phyloP scores from a whole-genome alignment of 2,329 filamentous ascomycete species.

The Aspergillus vadensis region DNA sequence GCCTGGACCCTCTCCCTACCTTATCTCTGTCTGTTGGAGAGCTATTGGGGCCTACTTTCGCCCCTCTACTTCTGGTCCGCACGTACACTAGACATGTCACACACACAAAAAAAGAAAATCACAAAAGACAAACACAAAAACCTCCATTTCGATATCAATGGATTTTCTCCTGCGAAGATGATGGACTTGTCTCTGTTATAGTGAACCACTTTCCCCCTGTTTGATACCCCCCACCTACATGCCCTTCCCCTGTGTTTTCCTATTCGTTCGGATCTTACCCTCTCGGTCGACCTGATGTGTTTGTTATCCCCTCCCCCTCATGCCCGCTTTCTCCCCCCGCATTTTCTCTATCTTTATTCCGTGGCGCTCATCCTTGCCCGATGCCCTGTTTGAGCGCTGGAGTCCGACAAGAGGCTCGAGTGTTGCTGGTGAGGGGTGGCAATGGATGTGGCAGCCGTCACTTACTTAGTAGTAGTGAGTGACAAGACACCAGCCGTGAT shows the following conservation, averaged over 20 bases:
- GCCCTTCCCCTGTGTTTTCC: constrained; percentile 8
- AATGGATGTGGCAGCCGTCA: constrained; percentile 40
- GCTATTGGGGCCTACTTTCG: constrained; percentile 35
- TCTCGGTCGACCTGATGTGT: background rate
- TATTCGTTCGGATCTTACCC: constrained; percentile 3
- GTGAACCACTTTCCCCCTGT: constrained; percentile 12
- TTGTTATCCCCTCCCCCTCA: constrained; percentile 6
- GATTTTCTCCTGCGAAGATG: constrained; percentile 7
- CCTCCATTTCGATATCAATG: background rate
- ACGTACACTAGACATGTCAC: constrained; percentile 27
- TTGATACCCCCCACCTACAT: constrained; percentile 28
- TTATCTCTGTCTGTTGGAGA: constrained; percentile 12
- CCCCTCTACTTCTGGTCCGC: constrained; percentile 21
- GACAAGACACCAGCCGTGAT: constrained; percentile 15
- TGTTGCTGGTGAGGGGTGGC: constrained; percentile 6
- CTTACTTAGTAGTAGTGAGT: constrained; percentile 21
- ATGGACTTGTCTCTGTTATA: constrained; percentile 14
- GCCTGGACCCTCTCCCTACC: background rate
- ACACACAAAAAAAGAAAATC: constrained; percentile 24
- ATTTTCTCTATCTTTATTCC: constrained; percentile 18
- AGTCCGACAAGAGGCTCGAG: background rate
- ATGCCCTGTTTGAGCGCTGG: background rate
- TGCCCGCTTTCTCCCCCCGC: constrained; percentile 6
- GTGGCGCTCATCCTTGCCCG: constrained; percentile 34
- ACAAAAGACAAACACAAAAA: constrained; percentile 18